phyloP scores from a whole-genome alignment of 2,329 filamentous ascomycete species.

The Ophiognomonia clavigignenti-juglandacearum region DNA sequence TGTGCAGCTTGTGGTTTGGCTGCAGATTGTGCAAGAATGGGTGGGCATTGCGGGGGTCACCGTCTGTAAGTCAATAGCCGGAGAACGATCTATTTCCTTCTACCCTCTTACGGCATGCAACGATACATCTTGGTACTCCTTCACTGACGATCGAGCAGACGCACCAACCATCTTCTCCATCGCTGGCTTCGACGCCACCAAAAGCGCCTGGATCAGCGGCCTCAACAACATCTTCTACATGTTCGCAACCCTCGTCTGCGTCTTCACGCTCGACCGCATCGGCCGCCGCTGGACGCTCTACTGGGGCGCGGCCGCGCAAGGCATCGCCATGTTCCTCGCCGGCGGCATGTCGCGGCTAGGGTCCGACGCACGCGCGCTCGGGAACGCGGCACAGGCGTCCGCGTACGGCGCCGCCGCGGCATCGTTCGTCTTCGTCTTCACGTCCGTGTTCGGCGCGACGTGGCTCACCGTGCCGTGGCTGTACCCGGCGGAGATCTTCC shows the following conservation, averaged over 20 bases:
- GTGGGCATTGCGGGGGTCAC: constrained; percentile 66
- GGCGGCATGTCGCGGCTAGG: constrained; percentile 52
- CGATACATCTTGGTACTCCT: too few species aligned
- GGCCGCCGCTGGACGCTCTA: constrained; percentile 65
- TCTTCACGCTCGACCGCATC: constrained; percentile 65
- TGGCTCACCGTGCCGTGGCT: constrained; percentile 58
- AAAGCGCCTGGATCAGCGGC: constrained; percentile 61
- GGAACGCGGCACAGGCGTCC: constrained; percentile 39
- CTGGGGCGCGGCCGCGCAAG: constrained; percentile 61
- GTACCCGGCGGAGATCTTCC: constrained; percentile 70
- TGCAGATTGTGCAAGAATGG: constrained; percentile 69
- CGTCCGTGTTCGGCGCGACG: constrained; percentile 58
- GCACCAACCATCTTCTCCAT: constrained; percentile 58
- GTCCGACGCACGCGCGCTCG: constrained; percentile 36
- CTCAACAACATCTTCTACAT: constrained; percentile 47
- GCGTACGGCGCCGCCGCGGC: constrained; percentile 60
- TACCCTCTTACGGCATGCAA: too few species aligned
- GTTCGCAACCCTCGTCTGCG: constrained; percentile 63
- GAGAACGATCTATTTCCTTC: background rate
- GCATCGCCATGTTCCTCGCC: constrained; percentile 62
- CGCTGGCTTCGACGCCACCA: constrained; percentile 57
- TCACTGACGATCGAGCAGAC: constrained; percentile 19
- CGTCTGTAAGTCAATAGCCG: constrained; percentile 31
- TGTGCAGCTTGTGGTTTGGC: constrained; percentile 66
- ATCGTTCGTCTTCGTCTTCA: constrained; percentile 68